Conservation (phyloP, 176 grass and related monocot genomes). For the Musa itinerans region DNA sequence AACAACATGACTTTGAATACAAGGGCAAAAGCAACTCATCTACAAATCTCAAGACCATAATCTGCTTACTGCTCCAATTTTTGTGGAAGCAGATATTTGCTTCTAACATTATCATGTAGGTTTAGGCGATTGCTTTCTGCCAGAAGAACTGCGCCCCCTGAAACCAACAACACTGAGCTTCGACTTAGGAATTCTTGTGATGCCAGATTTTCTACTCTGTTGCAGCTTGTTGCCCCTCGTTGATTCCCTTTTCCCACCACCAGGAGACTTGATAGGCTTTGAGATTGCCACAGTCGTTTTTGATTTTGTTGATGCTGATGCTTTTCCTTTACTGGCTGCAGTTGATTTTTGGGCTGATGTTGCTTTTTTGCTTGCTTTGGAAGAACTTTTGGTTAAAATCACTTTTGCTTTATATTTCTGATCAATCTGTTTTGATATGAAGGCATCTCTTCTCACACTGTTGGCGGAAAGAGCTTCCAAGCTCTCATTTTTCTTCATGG, state of each 20-base stretch:
- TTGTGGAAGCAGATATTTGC: neutral
- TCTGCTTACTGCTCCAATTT: neutral
- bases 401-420: constrained; percentile 51
- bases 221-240: constrained; percentile 29
- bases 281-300: constrained; percentile 11
- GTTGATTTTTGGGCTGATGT: constrained; percentile 28
- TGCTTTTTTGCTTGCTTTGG: constrained; percentile 40
- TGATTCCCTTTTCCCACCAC: constrained; percentile 23
- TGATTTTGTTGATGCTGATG: neutral
- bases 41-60: no score
- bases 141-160: constrained; percentile 68
- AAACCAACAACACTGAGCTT: constrained; percentile 86
- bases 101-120: neutral
- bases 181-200: constrained; percentile 19
- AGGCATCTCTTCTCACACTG: constrained; percentile 39
- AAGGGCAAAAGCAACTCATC: no score
- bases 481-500: constrained; percentile 93
- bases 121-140: constrained; percentile 1
- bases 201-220: constrained; percentile 30
- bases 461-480: constrained; percentile 62
- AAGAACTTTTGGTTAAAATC: constrained; percentile 26
- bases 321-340: constrained; percentile 14
- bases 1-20: no score
- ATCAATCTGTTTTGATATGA: constrained; percentile 23
- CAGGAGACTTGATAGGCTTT: constrained; percentile 27